Base-by-base conservation (phyloP, 1,284 basidiomycete genomes). In the Ganoderma meredithae region DNA sequence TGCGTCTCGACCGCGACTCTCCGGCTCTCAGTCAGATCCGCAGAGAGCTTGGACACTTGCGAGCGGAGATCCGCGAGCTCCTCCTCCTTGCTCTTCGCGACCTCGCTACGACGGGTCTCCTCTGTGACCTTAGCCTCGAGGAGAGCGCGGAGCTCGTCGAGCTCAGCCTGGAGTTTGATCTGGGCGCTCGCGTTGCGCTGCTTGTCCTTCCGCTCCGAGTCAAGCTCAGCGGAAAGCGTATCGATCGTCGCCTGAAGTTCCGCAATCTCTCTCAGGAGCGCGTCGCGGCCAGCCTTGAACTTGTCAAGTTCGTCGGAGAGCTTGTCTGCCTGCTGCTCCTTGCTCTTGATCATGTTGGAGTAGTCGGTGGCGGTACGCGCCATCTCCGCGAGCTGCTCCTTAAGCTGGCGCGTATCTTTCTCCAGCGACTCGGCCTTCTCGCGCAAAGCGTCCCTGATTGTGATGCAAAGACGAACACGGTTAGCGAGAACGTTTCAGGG, bases 101-200 rank as follows among this genome's bases (percentile, higher is more conserved):
- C 93, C 78, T 98, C 95, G 61, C 86, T 88, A 31, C 94, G 89
- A 66, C 92, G 91, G 41, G 88, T 91, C 76, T 96, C 96, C 77
- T 98, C 96, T 25, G 90, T 92, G 0, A 90, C 88, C 80, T 96
- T 97, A 6, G 94, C 92, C 64, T 92, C 90, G 83, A 98, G 89
- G 22, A 95, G 80, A 25, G 86, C 83, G 7, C 96, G 90, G 5
- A 97, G 84, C 73, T 95, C 94, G 76, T 98, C 97, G 15, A 98
- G 84, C 79, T 98, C 95, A 59, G 84, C 86, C 75, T 96, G 91
- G 17, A 97, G 81, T 73, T 90, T 92, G 55, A 82, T 80, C 44
- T 89, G 87, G 7, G 85, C 81, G 4, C 81, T 79, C 10, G 81
- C 77, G 25, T 89, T 87, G 39, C 87, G 86, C 44, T 86, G 81